phyloP scores from a whole-genome alignment of 2,329 filamentous ascomycete genomes.

The Bertia moriformis region DNA sequence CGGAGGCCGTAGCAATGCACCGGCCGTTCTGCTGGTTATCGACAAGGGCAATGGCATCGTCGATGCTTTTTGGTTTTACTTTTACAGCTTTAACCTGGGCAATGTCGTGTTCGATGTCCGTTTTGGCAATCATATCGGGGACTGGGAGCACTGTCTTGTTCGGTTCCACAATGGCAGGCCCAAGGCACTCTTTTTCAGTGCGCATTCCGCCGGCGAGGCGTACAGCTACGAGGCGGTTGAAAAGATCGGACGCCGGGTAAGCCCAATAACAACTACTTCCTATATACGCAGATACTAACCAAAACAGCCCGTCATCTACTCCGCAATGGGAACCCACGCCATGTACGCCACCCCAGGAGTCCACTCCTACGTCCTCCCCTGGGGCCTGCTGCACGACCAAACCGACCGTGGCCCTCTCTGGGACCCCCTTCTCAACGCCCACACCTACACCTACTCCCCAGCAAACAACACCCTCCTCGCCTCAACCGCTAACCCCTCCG shows the following conservation, averaged over 20 bases:
- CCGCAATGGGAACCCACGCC: constrained; percentile 54
- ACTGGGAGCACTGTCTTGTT: constrained; percentile 56
- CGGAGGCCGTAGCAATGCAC: constrained; percentile 26
- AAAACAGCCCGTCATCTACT: constrained; percentile 45
- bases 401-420: constrained; percentile 59
- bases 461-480: constrained; percentile 19
- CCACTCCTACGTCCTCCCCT: constrained; percentile 57
- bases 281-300: not conserved
- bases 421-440: constrained; percentile 52
- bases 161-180: constrained; percentile 49
- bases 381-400: constrained; percentile 53
- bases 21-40: constrained; percentile 47
- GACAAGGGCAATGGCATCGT: constrained; percentile 49
- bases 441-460: constrained; percentile 50
- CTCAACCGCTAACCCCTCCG: constrained; percentile 24
- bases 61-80: constrained; percentile 62
- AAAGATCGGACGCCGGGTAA: constrained; percentile 47
- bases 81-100: constrained; percentile 59
- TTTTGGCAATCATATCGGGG: constrained; percentile 57
- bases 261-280: constrained; percentile 7
- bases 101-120: constrained; percentile 53
- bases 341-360: constrained; percentile 57
- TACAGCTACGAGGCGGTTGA: constrained; percentile 50
- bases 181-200: constrained; percentile 49
- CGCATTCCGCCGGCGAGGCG: constrained; percentile 48